A percentile compares a stretch with the other conserved stretches of the same genome.
These are phyloP conservation scores for Begonia loranthoides DNA, from an alignment of 306 rosid species.

Conservation along the genomic window DNA sequence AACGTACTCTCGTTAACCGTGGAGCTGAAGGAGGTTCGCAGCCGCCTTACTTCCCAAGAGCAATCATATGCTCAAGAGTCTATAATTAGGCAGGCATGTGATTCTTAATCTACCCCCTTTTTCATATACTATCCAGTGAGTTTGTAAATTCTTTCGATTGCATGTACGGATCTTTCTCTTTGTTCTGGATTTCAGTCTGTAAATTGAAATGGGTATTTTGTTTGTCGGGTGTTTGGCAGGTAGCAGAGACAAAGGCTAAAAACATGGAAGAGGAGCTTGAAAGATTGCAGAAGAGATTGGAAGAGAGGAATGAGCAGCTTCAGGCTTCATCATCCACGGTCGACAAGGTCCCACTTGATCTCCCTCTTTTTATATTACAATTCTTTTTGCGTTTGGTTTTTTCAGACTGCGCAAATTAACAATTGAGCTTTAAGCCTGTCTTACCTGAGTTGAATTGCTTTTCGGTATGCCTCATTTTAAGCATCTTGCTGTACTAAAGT, in stretches of 20 bases:
- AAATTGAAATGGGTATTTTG: slow-evolving; percentile 5
- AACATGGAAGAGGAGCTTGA: slow-evolving; percentile 65
- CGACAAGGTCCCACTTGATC: slow-evolving; percentile 40
- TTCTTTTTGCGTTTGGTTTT: slow-evolving; percentile 11
- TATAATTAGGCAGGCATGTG: slow-evolving; percentile 61
- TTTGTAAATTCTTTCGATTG: slow-evolving; percentile 13
- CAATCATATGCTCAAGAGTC: slow-evolving; percentile 56
- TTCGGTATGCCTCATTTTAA: slow-evolving; percentile 2
- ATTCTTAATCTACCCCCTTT: slow-evolving; percentile 7
- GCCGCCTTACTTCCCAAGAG: slow-evolving; percentile 73
- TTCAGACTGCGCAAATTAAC: not conserved
- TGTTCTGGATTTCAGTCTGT: slow-evolving; percentile 25
- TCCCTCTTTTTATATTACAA: slow-evolving; percentile 4
- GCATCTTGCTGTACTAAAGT: slow-evolving; percentile 11
- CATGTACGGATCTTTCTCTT: slow-evolving; percentile 1
- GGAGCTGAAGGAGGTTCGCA: slow-evolving; percentile 78
- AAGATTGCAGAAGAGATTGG: slow-evolving; percentile 49
- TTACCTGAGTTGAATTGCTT: slow-evolving; percentile 8
- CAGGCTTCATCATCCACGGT: slow-evolving; percentile 58
- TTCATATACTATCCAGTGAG: slow-evolving; percentile 12
- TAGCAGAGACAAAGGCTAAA: slow-evolving; percentile 72
- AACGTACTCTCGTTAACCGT: slow-evolving; percentile 80
- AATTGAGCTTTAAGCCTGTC: slow-evolving; percentile 7
- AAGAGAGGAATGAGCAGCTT: slow-evolving; percentile 55
- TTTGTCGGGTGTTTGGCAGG: slow-evolving; percentile 30